phyloP scores from a whole-genome alignment of 768 basidiomycete genomes.

The Thelephora ganbajun region DNA sequence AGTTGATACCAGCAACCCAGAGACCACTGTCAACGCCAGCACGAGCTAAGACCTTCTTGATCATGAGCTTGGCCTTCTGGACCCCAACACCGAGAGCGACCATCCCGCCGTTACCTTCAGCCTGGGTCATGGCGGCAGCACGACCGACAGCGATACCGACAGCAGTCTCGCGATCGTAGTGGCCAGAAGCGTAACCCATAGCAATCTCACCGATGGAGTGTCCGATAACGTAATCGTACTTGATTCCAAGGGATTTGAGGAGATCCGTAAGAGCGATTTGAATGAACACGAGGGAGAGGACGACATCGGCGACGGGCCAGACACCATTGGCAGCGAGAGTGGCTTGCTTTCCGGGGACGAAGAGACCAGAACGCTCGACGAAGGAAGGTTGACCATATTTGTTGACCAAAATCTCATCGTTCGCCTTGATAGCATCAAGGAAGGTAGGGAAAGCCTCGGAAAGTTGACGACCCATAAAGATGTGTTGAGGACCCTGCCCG shows the following conservation, averaged over 20 bases:
- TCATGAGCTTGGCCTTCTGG: slow-evolving; percentile 18
- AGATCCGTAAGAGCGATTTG: slow-evolving; percentile 22
- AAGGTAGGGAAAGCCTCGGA: slow-evolving; percentile 19
- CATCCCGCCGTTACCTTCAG: slow-evolving; percentile 22
- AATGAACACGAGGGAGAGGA: slow-evolving; percentile 19
- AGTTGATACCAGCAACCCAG: slow-evolving; percentile 24
- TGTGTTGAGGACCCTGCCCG: slow-evolving; percentile 23
- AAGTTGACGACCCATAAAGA: slow-evolving; percentile 23
- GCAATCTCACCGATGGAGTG: slow-evolving; percentile 22
- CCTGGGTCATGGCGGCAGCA: slow-evolving; percentile 21
- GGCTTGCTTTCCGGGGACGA: slow-evolving; percentile 15
- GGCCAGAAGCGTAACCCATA: slow-evolving; percentile 23
- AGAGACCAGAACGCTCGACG: slow-evolving; percentile 20
- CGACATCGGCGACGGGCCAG: slow-evolving; percentile 21
- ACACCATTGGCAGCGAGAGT: slow-evolving; percentile 12
- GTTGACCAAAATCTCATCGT: slow-evolving; percentile 19
- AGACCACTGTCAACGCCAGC: slow-evolving; percentile 15
- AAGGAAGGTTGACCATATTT: slow-evolving; percentile 18
- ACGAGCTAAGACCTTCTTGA: slow-evolving; percentile 18
- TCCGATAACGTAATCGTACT: slow-evolving; percentile 21
- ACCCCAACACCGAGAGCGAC: slow-evolving; percentile 21
- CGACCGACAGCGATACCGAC: slow-evolving; percentile 22
- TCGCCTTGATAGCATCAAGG: slow-evolving; percentile 16
- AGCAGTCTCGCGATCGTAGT: slow-evolving; percentile 20
- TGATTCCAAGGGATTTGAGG: slow-evolving; percentile 17